phyloP scores from a whole-genome alignment of 441 rosid genomes.

The Jatropha multifida region DNA sequence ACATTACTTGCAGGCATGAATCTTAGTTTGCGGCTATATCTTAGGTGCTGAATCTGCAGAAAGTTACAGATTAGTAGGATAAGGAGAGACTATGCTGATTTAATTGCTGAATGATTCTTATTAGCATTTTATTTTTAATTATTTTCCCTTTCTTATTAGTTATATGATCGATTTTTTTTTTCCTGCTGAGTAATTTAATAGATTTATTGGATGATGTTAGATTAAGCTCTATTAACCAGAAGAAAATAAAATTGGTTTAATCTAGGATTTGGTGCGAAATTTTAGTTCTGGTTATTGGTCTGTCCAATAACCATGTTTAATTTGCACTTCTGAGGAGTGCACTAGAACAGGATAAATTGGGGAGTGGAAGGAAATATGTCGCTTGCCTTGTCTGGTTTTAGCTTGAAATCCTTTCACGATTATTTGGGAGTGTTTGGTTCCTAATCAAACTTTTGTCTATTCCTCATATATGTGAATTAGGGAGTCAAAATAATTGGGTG shows the following conservation, averaged over 20 bases:
- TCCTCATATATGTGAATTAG: not conserved
- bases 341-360: no score
- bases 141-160: not conserved
- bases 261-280: not conserved
- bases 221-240: not conserved
- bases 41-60: not conserved
- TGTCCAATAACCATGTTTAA: no score
- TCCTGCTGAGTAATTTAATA: not conserved
- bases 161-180: not conserved
- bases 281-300: not conserved
- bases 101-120: no score
- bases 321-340: no score
- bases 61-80: not conserved
- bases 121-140: not conserved
- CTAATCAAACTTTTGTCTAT: no score
- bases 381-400: no score
- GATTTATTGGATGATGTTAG: not conserved
- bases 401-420: no score
- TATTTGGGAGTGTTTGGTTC: no score
- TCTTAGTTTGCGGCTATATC: not conserved
- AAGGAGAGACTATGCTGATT: not conserved
- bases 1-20: not conserved
- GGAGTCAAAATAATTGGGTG: not conserved
- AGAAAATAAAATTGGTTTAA: no score
- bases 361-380: no score